A percentile compares a stretch with the other conserved stretches of the same genome.
Conservation (phyloP, 305 asterid genomes). For the Withania somnifera region DNA sequence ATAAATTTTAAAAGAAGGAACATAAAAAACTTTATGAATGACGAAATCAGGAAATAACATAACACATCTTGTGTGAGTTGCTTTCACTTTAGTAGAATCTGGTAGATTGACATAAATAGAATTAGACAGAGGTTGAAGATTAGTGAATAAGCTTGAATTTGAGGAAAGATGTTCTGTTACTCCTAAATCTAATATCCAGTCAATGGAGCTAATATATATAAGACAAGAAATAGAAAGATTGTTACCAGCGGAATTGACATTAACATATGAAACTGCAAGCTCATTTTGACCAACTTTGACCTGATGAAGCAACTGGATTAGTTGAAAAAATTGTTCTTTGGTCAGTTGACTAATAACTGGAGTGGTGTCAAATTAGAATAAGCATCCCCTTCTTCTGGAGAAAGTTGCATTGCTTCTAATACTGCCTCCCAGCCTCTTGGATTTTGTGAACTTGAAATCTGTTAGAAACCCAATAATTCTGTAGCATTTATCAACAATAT, state of each 20-base stretch:
- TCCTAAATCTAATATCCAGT: background rate
- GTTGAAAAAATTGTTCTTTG: background rate
- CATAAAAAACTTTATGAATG: too few relatives aligned
- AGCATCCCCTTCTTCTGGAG: background rate
- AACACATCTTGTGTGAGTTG: too few relatives aligned
- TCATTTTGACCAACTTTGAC: background rate
- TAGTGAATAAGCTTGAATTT: background rate
- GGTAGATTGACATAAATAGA: background rate
- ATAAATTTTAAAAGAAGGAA: too few relatives aligned
- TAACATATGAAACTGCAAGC: background rate
- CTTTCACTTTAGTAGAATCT: too few relatives aligned
- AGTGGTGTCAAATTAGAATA: background rate
- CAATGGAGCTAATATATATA: background rate
- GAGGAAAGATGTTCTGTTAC: background rate
- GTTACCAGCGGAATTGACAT: background rate
- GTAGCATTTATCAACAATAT: background rate
- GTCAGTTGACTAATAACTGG: background rate
- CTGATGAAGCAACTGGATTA: background rate
- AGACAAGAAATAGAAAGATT: background rate
- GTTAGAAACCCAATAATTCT: background rate
- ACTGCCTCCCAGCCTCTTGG: background rate
- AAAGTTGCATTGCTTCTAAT: background rate
- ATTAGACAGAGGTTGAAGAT: background rate
- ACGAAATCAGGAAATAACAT: too few relatives aligned
- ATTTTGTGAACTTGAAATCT: background rate